Evolutionary conservation across 2,329 filamentous ascomycete species (phyloP).

Genomic region (Macrophomina tecta): DNA sequence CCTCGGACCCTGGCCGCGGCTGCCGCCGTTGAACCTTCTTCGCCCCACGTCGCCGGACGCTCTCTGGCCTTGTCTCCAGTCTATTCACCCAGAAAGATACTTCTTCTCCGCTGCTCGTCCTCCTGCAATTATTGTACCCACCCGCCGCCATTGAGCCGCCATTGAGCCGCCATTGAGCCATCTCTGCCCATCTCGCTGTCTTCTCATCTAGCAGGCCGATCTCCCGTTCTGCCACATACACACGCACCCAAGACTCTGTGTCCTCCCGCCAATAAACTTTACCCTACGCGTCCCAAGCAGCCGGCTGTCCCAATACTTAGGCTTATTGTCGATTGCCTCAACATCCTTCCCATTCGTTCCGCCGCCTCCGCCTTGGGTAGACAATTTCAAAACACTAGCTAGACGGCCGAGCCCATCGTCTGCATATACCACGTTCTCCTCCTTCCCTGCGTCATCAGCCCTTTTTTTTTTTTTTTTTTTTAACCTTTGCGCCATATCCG

Average conservation of each 20-base stretch:
- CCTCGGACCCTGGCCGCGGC: conserved; percentile 13
- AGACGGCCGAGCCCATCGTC: conserved; percentile 2
- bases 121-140: conserved; percentile 3
- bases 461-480: neutral
- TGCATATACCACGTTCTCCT: neutral
- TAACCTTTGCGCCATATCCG: conserved; percentile 14
- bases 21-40: conserved; percentile 26
- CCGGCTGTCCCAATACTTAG: conserved; percentile 3
- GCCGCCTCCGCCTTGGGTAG: neutral
- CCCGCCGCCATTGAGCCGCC: neutral
- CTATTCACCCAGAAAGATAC: conserved; percentile 2
- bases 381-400: conserved; percentile 20
- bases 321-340: neutral
- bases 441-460: neutral
- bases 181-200: neutral
- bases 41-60: conserved; percentile 11
- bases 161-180: neutral
- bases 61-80: neutral
- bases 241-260: neutral
- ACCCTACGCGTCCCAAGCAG: neutral
- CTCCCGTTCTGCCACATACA: neutral
- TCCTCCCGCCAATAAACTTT: neutral
- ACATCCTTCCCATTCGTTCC: neutral
- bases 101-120: neutral
- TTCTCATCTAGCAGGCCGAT: conserved; percentile 1